Evolutionary conservation across 345 rosid species (phyloP), one percentile per base, ranked within the genome.

Genomic region (Citrus maxima): DNA sequence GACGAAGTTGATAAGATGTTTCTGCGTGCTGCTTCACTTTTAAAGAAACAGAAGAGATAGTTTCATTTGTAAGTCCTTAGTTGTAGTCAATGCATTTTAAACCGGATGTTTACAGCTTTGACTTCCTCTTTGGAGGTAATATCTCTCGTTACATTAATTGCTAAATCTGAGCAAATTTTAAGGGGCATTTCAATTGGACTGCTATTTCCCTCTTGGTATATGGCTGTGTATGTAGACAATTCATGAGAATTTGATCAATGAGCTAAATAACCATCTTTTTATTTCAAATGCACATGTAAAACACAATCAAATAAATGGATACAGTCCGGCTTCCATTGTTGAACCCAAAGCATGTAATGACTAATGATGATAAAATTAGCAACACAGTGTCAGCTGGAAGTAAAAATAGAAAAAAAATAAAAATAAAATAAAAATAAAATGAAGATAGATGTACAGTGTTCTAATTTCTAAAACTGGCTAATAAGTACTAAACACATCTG

Each of bases 1-100:
- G 97, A 94, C 76, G 97, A 94, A 81, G 95, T 94, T 2, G 97
- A 96, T 82, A 83, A 82, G 79, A 82, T 94, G 88, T 94, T 96
- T 89, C 85, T 96, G 32, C 90, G 89, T 8, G 98, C 99, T 42
- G 94, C 97, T 77, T 84, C 89, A 14, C 93, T 89, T 32, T 82
- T 94, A 59, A 91, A 88, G 90, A 88, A 86, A 83, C 90, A 87
- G 82, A 88, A 85, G 83, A 87, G 84, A 73, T 80, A 78, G 73
- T 59, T 22, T 67, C 60, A 76, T 34, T 32, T 0, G 28, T n/a
- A 10, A 27, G 22, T 19, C 13, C 21, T 4, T 30, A 3, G 35
- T 16, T 51, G 4, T 28, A 51, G 24, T 19, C 37, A 25, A 28
- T 51, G 22, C 35, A 6, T 10, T 28, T 70, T 6, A 46, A n/a